Evolutionary conservation across 2,329 filamentous ascomycete genomes (phyloP), one percentile per base, ranked within the genome.

Genomic region (Epicoccum nigrum): DNA sequence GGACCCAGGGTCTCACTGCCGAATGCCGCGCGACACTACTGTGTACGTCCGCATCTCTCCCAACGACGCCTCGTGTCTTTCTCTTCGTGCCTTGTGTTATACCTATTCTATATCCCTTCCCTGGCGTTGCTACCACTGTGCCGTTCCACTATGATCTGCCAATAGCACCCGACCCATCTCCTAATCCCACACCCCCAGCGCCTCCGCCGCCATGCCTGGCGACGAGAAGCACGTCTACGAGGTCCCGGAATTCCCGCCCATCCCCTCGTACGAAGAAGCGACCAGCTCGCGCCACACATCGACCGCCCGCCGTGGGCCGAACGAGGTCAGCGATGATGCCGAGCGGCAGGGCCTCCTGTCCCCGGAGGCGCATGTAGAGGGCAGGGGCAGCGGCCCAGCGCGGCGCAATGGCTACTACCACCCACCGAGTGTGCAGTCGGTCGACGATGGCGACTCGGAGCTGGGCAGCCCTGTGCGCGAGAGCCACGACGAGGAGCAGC

Each of bases 201-300:
- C 55, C 46, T 50, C 54, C 40, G 44, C 55, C 54, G 54, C 62
- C 54, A 74, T 75, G 72, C 54, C 63, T 49, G 70, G 72, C 62
- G 72, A 73, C 64, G 72, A 74, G 62, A 75, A 75, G 50, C 71
- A 75, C 56, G 54, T 54, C 35, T 75, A 75, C 62, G 68, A 73
- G 17, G 57, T 63, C 40, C 50, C 62, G 72, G 81, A 84, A 66
- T 76, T 81, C 56, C 79, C 88, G 37, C 88, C 90, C 25, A 93
- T 94, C 69, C 90, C 90, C 23, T 86, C 86, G 35, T 94, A 94
- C 74, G 90, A 93, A 73, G 90, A 95, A 77, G 90, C 90, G 57
- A 82, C 83, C 53, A 84, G 85, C 15, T 84, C 83, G 27, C 77
- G 81, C 44, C 59, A 63, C 51, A 51, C 54, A 45, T 78, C 81